These are phyloP conservation scores for Solanum chmielewskii DNA, from an alignment of 257 asterid species.

Conservation along the genomic window DNA sequence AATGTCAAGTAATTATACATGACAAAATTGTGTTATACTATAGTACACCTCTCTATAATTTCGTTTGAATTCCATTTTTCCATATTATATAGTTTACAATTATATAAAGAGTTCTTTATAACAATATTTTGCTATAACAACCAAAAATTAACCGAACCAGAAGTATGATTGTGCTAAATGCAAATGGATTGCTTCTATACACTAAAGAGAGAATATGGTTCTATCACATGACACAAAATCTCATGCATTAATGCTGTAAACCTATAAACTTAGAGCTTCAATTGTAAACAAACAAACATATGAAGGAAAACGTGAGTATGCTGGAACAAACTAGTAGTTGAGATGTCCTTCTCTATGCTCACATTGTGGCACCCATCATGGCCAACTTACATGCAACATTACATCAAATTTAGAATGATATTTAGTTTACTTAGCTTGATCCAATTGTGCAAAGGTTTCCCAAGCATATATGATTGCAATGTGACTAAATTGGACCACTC, in stretches of 20 bases:
- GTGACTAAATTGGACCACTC: background rate
- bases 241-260: background rate
- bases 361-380: background rate
- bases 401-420: background rate
- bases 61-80: background rate
- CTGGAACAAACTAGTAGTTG: background rate
- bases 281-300: background rate
- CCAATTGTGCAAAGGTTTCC: background rate
- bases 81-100: background rate
- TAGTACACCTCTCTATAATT: no score
- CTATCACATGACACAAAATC: background rate
- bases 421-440: background rate
- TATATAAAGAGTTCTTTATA: background rate
- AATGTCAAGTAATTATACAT: background rate
- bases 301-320: background rate
- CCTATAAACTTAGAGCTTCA: background rate
- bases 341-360: background rate
- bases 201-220: background rate
- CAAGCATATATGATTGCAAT: background rate
- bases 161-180: background rate
- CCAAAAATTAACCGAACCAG: background rate
- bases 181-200: background rate
- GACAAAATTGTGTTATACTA: background rate
- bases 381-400: background rate
- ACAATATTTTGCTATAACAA: background rate